Base-by-base conservation (phyloP, 352 stramenopile genomes). In the Halophytophthora polymorphica region DNA sequence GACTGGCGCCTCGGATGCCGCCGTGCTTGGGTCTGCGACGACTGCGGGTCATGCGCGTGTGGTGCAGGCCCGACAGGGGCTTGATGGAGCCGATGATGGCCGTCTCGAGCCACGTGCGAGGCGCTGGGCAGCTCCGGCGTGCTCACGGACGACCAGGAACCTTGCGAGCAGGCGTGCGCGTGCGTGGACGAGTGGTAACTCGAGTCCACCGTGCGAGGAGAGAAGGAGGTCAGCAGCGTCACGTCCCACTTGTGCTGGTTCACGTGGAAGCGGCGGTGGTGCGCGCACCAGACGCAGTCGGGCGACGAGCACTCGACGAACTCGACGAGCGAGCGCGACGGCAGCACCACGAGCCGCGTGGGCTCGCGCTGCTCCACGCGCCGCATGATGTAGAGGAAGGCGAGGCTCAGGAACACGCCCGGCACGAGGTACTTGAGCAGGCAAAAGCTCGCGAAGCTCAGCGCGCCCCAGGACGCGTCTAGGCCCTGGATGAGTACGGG, bases 341-440 rank as follows among this genome's bases (percentile, higher is more conserved):
- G 71, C 48, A 79, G 49, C n/a, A 84, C 62, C 18, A 86, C 57
- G 34, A 81, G 64, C 23, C 75, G 58, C 25, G 69, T 66, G 11
- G 73, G 71, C 18, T 83, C 73, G 11, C 69, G 73, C 60, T 85
- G 73, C 53, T 89, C 73, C 14, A 89, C 73, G 13, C 78, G 72
- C 0, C 78, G 70, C 78, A 89, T 89, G 54, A 86, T 86, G 51
- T 87, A 89, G 25, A 89, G 57, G 61, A 89, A 89, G 4, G 61
- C 60, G 10, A 68, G 25, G 33, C 73, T 89, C 35, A 89, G 47
- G n/a, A 83, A 56, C 13, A 86, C 34, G 0, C 58, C 71, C 6
- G 78, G 69, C 6, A 77, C 50, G 29, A 83, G 74, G 50, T 71
- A 89, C 68, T 80, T 77, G 58, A 86, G 42, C 10, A 83, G 21